Conservation (phyloP, 1,284 basidiomycete species). For the Moniliophthora roreri region DNA sequence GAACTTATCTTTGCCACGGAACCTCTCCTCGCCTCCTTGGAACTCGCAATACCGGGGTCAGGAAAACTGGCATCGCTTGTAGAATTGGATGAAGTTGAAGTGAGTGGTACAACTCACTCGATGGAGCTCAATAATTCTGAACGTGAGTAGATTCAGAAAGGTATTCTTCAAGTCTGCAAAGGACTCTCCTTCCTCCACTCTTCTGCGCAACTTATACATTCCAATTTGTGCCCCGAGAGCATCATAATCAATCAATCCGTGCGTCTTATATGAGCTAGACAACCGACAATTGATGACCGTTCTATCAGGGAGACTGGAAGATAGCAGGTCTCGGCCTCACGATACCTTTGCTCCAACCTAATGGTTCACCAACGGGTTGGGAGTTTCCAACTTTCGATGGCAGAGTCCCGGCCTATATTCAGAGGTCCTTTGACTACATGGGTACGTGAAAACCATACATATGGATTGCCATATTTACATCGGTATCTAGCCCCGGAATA, state of each 20-base stretch:
- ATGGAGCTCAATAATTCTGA: slow-evolving; percentile 7
- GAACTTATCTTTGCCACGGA: slow-evolving; percentile 95
- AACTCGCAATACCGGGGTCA: slow-evolving; percentile 69
- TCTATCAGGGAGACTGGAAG: slow-evolving; percentile 93
- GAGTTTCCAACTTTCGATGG: slow-evolving; percentile 89
- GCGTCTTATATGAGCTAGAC: slow-evolving; percentile 29
- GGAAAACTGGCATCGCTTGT: slow-evolving; percentile 56
- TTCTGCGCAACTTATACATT: slow-evolving; percentile 89
- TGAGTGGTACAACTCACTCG: slow-evolving; percentile 31
- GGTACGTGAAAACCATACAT: slow-evolving; percentile 45
- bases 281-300: slow-evolving; percentile 3
- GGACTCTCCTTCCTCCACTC: slow-evolving; percentile 92
- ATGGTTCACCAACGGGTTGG: slow-evolving; percentile 80
- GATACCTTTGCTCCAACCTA: slow-evolving; percentile 71
- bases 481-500: slow-evolving; percentile 83
- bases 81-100: slow-evolving; percentile 90
- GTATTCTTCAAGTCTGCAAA: slow-evolving; percentile 91
- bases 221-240: slow-evolving; percentile 86
- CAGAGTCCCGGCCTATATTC: slow-evolving; percentile 77
- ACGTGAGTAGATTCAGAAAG: slow-evolving; percentile 87
- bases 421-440: slow-evolving; percentile 94
- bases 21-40: slow-evolving; percentile 76
- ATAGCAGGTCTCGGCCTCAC: slow-evolving; percentile 88
- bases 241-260: slow-evolving; percentile 88
- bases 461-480: not conserved